These are phyloP conservation scores for Leccinum subgranulosum DNA, from an alignment of 768 basidiomycete genomes.

Conservation along the genomic window DNA sequence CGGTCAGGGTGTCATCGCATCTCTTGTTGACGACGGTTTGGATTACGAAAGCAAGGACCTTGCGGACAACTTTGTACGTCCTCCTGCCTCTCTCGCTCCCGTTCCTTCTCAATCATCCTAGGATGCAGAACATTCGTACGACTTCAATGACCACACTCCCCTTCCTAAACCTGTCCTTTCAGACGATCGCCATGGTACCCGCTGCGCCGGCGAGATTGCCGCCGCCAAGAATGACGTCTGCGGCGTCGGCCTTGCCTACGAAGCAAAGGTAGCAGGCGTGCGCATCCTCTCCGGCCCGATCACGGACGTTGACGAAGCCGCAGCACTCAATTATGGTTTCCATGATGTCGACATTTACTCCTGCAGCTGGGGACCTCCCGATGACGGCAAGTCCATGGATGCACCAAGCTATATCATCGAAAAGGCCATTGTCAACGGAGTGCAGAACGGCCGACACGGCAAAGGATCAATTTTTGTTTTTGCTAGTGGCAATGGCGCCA, in stretches of 20 bases:
- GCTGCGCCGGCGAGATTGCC: conserved; percentile 96
- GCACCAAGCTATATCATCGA: conserved; percentile 87
- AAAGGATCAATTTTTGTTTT: conserved; percentile 96
- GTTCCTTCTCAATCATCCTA: conserved; percentile 29
- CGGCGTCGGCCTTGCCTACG: conserved; percentile 91
- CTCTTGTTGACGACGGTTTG: conserved; percentile 92
- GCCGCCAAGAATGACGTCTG: conserved; percentile 91
- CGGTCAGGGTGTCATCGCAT: conserved; percentile 81
- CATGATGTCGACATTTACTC: conserved; percentile 88
- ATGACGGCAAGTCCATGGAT: conserved; percentile 94
- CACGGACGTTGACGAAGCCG: conserved; percentile 93
- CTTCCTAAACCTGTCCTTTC: conserved; percentile 83
- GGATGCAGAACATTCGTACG: conserved; percentile 87
- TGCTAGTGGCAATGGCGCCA: conserved; percentile 95
- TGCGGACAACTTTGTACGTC: conserved; percentile 85
- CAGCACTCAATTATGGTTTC: conserved; percentile 91
- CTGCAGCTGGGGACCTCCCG: conserved; percentile 98
- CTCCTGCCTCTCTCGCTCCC: background rate
- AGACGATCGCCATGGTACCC: conserved; percentile 96
- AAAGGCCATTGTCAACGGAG: conserved; percentile 91
- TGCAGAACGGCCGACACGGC: conserved; percentile 83
- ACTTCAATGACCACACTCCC: conserved; percentile 91
- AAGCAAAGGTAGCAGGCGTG: conserved; percentile 88
- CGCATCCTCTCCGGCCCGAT: conserved; percentile 95
- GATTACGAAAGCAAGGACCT: conserved; percentile 89